Evolutionary conservation across 306 rosid species (phyloP).

Genomic region (Prunus mume): DNA sequence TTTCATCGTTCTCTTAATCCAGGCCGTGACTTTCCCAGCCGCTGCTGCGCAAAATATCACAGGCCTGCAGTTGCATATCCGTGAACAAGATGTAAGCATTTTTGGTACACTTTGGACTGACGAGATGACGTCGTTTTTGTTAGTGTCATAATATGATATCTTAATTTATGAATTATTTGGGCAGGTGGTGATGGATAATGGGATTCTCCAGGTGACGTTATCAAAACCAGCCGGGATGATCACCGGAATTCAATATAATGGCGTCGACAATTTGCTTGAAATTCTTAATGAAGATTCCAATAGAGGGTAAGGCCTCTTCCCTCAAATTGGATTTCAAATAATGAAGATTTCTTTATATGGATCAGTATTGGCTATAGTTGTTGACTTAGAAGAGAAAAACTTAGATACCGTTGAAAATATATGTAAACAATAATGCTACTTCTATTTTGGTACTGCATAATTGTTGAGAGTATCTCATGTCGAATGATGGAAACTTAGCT

Average conservation of each 20-base stretch:
- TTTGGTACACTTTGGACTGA: no score
- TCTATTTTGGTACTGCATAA: no score
- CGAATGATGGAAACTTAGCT: no score
- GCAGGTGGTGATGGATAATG: conserved; percentile 45
- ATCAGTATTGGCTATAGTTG: neutral
- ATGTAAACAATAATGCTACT: no score
- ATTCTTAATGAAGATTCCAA: conserved; percentile 27
- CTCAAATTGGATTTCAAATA: neutral
- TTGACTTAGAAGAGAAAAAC: no score
- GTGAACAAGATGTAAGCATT: conserved; percentile 42
- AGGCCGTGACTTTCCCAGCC: neutral
- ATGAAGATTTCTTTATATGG: neutral
- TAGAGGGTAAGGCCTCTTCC: conserved; percentile 32
- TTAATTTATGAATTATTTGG: neutral
- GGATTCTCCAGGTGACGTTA: conserved; percentile 32
- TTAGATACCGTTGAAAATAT: no score
- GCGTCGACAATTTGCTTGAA: conserved; percentile 41
- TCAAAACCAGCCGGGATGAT: conserved; percentile 47
- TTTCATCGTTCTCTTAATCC: neutral
- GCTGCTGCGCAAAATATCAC: neutral
- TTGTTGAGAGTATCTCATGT: no score
- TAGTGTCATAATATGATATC: neutral
- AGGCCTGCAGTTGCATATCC: conserved; percentile 42
- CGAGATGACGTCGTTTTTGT: neutral
- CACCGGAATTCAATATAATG: conserved; percentile 33